phyloP scores from a whole-genome alignment of 441 rosid species.

The Theobroma grandiflorum region DNA sequence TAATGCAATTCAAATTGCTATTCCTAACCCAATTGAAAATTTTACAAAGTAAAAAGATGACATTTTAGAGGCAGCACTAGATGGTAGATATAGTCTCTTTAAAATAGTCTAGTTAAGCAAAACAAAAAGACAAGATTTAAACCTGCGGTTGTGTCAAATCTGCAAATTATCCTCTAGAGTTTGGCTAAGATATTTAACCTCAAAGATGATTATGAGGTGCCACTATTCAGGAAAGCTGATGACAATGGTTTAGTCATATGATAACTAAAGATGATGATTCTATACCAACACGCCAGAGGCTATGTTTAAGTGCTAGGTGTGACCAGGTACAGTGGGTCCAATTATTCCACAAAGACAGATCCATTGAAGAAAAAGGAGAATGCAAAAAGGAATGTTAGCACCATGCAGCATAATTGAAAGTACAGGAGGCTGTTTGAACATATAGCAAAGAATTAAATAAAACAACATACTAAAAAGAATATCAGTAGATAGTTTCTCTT shows the following conservation, averaged over 20 bases:
- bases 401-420: not conserved
- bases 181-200: not conserved
- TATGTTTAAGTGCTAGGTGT: not conserved
- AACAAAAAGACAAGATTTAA: not conserved
- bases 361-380: not conserved
- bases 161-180: not conserved
- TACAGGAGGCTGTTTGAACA: not conserved
- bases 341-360: not conserved
- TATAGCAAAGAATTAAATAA: not conserved
- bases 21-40: constrained; percentile 7
- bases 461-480: not conserved
- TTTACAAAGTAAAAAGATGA: not conserved
- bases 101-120: not conserved
- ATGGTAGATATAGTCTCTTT: not conserved
- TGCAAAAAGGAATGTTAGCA: not conserved
- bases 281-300: not conserved
- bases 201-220: not conserved
- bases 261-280: not conserved
- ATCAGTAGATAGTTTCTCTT: constrained; percentile 5
- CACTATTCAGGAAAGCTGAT: not conserved
- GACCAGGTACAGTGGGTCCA: not conserved
- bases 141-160: not conserved
- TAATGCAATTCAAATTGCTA: not conserved
- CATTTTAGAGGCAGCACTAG: not conserved
- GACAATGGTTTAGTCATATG: not conserved